Percentiles rank a stretch among this genome's conserved stretches.
Evolutionary conservation across 306 rosid species (phyloP).

Genomic region (Biancaea sappan): DNA sequence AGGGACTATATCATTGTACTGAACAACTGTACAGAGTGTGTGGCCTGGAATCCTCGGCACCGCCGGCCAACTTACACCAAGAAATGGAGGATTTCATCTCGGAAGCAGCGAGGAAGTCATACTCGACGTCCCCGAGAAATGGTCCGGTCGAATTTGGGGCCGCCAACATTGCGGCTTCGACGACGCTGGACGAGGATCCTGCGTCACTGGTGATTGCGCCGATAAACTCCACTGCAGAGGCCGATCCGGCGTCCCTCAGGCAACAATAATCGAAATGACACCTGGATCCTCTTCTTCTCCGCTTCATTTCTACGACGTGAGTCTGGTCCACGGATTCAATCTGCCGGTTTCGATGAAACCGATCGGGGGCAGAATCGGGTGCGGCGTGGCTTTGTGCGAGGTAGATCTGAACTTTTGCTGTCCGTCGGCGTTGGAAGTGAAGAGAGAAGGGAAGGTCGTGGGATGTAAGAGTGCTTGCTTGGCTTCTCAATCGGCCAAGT

Average conservation of each 20-base stretch:
- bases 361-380: constrained; percentile 63
- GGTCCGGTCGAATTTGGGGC: constrained; percentile 78
- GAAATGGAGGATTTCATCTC: constrained; percentile 66
- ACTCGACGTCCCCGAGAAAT: constrained; percentile 49
- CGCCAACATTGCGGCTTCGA: constrained; percentile 60
- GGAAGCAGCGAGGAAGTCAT: constrained; percentile 60
- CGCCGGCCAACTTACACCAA: constrained; percentile 55
- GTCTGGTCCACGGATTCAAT: constrained; percentile 5
- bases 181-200: constrained; percentile 48
- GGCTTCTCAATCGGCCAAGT: constrained; percentile 70
- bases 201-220: constrained; percentile 59
- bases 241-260: constrained; percentile 56
- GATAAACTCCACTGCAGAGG: constrained; percentile 53
- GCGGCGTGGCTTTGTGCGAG: constrained; percentile 63
- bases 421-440: constrained; percentile 66
- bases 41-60: constrained; percentile 74
- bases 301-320: constrained; percentile 2
- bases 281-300: constrained; percentile 57
- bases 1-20: constrained; percentile 60
- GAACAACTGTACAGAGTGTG: constrained; percentile 62
- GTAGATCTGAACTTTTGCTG: constrained; percentile 64
- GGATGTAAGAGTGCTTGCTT: constrained; percentile 77
- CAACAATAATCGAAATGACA: constrained; percentile 69
- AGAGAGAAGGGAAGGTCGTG: constrained; percentile 51
- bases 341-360: constrained; percentile 7